Base-by-base conservation (phyloP, 2,329 filamentous ascomycete species). In the Nemania abortiva region DNA sequence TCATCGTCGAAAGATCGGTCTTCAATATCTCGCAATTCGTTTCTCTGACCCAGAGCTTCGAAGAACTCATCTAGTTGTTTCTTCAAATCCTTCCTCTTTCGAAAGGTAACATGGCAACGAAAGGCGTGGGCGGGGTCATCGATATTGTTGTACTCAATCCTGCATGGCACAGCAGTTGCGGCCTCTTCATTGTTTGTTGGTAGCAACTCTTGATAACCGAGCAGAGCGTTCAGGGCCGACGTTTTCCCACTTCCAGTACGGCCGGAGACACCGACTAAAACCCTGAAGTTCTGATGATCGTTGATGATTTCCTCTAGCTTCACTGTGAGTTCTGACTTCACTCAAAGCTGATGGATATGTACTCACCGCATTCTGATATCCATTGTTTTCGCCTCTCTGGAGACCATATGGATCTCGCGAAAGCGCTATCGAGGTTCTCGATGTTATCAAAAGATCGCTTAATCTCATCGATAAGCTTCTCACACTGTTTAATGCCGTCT, bases 121-220 rank as follows among this genome's bases (percentile, higher is more conserved):
- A 73, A 77, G 2, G 63, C 53, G 9, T 70, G n/a, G 0, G 61
- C 68, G 4, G 71, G 71, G 0, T 42, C 45, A 1, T 73, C 27
- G 9, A 74, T 63, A 24, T 71, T 18, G 45, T 81, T 81, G 69
- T 73, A 81, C 0, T 72, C 70, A 0, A 78, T 69, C 4, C 72
- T 73, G 3, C 74, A 78, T 0, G 68, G 55, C 0, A 77, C 75
- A 0, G 79, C 77, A 0, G 79, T 81, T 0, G 76, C 70, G 0
- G 78, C 78, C 5, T 66, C 65, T 6, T 77, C 71, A n/a, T 78
- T 78, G 7, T 73, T 75, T 0, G 77, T 77, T 1, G 79, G 78
- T 0, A 81, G 66, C 0, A 81, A 64, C 18, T 79, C 77, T 4
- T 49, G 63, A 6, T 54, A 68, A 0, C 62, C 74, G 0, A 78